Percentiles rank a stretch among this genome's conserved stretches.
Evolutionary conservation across 805 yeast genomes (phyloP).

Genomic region (Jamesozyma piceae): DNA sequence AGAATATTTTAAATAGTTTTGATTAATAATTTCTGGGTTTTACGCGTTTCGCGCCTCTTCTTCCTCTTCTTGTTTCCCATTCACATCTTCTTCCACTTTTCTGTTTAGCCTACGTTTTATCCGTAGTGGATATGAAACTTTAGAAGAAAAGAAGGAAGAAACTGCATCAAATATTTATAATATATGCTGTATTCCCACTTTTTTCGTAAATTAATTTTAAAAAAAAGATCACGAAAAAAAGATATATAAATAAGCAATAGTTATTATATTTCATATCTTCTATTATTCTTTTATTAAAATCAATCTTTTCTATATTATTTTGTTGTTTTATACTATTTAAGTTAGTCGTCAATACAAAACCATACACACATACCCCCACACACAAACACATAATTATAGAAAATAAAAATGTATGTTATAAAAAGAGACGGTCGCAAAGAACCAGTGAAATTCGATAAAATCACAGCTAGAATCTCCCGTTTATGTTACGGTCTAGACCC

Average conservation of each 20-base stretch:
- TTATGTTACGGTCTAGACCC: constrained; percentile 91
- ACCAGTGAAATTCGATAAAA: constrained; percentile 91
- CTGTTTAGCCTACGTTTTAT: background rate
- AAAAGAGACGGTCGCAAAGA: constrained; percentile 93
- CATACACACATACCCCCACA: too few relatives aligned
- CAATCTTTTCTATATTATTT: background rate
- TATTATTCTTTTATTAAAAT: background rate
- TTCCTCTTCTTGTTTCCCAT: background rate
- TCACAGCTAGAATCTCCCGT: constrained; percentile 90
- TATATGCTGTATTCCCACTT: too few relatives aligned
- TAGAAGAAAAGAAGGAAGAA: too few relatives aligned
- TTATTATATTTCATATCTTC: too few relatives aligned
- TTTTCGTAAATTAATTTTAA: too few relatives aligned
- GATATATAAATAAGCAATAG: background rate
- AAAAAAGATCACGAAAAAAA: too few relatives aligned
- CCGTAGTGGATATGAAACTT: too few relatives aligned
- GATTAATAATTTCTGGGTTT: constrained; percentile 1
- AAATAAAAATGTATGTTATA: constrained; percentile 58
- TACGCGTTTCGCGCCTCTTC: constrained; percentile 12
- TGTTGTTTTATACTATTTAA: background rate
- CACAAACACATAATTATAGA: too few relatives aligned
- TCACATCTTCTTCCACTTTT: background rate
- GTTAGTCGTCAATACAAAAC: too few relatives aligned
- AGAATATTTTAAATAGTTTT: too few relatives aligned
- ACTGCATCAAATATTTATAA: too few relatives aligned